Evolutionary conservation across 1,284 basidiomycete species (phyloP).

Genomic region (Fomitopsis betulina): DNA sequence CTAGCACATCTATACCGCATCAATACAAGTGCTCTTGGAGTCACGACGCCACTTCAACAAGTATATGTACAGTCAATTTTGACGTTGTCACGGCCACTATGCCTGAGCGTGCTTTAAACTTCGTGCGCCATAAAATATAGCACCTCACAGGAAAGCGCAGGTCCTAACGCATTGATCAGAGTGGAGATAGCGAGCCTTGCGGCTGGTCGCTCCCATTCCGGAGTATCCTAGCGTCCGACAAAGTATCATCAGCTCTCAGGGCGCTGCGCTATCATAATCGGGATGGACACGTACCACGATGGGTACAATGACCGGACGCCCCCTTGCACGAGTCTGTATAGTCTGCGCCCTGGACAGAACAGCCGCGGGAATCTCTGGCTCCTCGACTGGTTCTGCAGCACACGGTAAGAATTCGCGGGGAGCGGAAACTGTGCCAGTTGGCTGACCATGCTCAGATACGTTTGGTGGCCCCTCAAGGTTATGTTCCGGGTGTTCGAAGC

Average conservation of each 20-base stretch:
- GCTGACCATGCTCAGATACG: constrained; percentile 3
- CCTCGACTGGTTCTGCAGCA: background rate
- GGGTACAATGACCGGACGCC: background rate
- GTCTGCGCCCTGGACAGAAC: background rate
- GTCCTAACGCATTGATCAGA: constrained; percentile 36
- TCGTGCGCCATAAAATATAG: constrained; percentile 16
- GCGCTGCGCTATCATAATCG: too few species aligned
- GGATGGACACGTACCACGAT: constrained; percentile 1
- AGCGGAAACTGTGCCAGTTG: background rate
- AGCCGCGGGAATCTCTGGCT: background rate
- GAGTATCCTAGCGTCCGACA: background rate
- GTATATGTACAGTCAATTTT: too few species aligned
- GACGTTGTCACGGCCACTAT: too few species aligned
- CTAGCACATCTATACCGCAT: too few species aligned
- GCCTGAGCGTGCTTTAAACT: constrained; percentile 17
- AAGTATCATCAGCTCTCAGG: too few species aligned
- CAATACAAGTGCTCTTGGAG: too few species aligned
- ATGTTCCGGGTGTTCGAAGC: constrained; percentile 61
- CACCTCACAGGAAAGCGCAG: constrained; percentile 31
- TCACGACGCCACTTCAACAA: too few species aligned
- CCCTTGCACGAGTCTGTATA: background rate
- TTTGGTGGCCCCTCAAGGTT: constrained; percentile 31
- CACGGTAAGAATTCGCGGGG: background rate
- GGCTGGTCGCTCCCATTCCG: constrained; percentile 3
- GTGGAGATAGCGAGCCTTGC: constrained; percentile 23